Percentiles rank a stretch among this genome's conserved stretches.
phyloP scores from a whole-genome alignment of 257 asterid species.

The Lantana camara region DNA sequence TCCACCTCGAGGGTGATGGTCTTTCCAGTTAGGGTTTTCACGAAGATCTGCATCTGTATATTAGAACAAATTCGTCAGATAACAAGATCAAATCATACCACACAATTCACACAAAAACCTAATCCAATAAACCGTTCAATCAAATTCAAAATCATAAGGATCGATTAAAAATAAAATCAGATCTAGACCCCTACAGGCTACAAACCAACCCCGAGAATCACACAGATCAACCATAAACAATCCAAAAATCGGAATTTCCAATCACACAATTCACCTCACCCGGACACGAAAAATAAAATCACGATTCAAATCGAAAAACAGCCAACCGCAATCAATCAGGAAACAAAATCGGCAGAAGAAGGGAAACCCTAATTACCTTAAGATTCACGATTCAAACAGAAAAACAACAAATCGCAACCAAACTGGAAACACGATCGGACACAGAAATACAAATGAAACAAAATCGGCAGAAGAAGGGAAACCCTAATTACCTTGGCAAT shows the following conservation, averaged over 20 bases:
- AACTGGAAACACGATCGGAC: not conserved
- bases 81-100: not conserved
- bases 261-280: not conserved
- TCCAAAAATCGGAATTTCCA: not conserved
- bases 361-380: not conserved
- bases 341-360: not conserved
- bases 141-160: not conserved
- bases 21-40: constrained; percentile 41
- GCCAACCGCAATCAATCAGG: not conserved
- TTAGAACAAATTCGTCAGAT: not conserved
- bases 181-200: not conserved
- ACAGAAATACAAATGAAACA: not conserved
- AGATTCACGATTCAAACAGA: no score
- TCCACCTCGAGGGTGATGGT: constrained; percentile 37
- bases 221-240: not conserved
- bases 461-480: not conserved
- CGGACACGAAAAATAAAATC: not conserved
- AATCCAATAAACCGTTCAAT: not conserved
- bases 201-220: not conserved
- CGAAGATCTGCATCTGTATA: constrained; percentile 39
- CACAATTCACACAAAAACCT: not conserved
- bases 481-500: not conserved
- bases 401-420: no score
- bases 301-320: no score
- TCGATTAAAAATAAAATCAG: not conserved